phyloP scores from a whole-genome alignment of 176 grass and related monocot genomes.

The Cocos nucifera region DNA sequence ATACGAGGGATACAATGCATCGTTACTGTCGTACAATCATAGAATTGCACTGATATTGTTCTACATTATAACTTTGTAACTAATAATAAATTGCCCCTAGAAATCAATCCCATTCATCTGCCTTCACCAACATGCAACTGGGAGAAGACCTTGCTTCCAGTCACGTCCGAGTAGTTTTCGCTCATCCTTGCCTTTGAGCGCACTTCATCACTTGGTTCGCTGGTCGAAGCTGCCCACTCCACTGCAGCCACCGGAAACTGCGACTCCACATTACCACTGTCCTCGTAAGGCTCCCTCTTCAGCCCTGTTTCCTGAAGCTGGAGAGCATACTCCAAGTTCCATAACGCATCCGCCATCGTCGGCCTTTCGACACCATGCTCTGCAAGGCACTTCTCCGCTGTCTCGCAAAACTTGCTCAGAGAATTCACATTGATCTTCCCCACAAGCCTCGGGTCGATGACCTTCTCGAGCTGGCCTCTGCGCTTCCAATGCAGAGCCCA shows the following conservation, averaged over 20 bases:
- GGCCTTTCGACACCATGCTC: slow-evolving; percentile 2
- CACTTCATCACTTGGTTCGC: too few species aligned
- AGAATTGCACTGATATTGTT: too few species aligned
- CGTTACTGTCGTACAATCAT: too few species aligned
- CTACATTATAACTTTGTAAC: too few species aligned
- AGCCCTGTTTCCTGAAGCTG: slow-evolving; percentile 10
- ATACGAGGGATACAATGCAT: too few species aligned
- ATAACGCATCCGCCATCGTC: background rate
- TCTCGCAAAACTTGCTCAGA: slow-evolving; percentile 5
- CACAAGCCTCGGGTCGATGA: slow-evolving; percentile 3
- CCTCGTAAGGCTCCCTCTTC: slow-evolving; percentile 13
- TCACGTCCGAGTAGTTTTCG: too few species aligned
- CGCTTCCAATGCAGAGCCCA: slow-evolving; percentile 7
- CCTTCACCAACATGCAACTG: background rate
- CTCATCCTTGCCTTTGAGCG: background rate
- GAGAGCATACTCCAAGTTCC: slow-evolving; percentile 17
- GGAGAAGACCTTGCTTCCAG: background rate
- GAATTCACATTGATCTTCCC: slow-evolving; percentile 4
- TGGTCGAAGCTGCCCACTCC: too few species aligned
- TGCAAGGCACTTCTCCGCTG: slow-evolving; percentile 4
- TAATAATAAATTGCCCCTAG: too few species aligned
- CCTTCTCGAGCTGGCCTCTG: slow-evolving; percentile 7
- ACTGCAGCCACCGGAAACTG: background rate
- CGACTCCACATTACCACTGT: background rate
- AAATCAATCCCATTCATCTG: slow-evolving; percentile 1